A percentile compares a stretch with the other conserved stretches of the same genome.
These are phyloP conservation scores for Hordeum marinum DNA, from an alignment of 176 grass and related monocot genomes.

Conservation along the genomic window DNA sequence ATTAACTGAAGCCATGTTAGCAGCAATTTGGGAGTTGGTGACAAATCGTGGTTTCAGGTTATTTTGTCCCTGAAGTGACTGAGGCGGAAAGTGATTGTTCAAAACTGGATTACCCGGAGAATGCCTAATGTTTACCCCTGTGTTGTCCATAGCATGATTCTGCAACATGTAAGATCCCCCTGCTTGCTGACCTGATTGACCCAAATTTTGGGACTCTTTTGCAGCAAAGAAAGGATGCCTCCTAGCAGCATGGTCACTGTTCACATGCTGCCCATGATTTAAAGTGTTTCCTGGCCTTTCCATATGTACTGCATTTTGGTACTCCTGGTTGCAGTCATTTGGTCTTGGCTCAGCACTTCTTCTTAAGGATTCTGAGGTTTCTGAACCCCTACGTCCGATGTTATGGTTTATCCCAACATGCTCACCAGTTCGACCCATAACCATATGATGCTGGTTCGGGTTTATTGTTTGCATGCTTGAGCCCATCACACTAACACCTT, in stretches of 20 bases:
- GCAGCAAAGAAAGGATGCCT: constrained; percentile 36
- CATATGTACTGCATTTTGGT: constrained; percentile 33
- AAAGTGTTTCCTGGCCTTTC: constrained; percentile 32
- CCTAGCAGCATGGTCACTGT: constrained; percentile 36
- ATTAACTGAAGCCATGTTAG: constrained; percentile 48
- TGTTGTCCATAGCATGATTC: constrained; percentile 46
- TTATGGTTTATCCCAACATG: constrained; percentile 53
- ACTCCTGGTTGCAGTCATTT: constrained; percentile 49
- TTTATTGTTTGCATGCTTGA: constrained; percentile 39
- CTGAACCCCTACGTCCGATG: constrained; percentile 27
- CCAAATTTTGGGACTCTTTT: constrained; percentile 31
- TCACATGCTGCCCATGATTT: constrained; percentile 40
- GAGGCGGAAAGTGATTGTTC: constrained; percentile 35
- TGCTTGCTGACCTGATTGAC: constrained; percentile 43
- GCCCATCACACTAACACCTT: constrained; percentile 29
- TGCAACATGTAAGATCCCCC: constrained; percentile 49
- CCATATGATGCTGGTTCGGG: constrained; percentile 44
- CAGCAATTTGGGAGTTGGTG: constrained; percentile 36
- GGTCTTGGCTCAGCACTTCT: constrained; percentile 47
- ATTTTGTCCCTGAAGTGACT: constrained; percentile 50
- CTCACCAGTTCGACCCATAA: constrained; percentile 34
- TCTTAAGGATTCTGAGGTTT: constrained; percentile 56
- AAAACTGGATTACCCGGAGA: constrained; percentile 36
- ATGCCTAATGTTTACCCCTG: constrained; percentile 55
- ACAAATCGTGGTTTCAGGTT: constrained; percentile 57